Conservation (phyloP, 352 stramenopile species). For the Elongisporangium senticosum region DNA sequence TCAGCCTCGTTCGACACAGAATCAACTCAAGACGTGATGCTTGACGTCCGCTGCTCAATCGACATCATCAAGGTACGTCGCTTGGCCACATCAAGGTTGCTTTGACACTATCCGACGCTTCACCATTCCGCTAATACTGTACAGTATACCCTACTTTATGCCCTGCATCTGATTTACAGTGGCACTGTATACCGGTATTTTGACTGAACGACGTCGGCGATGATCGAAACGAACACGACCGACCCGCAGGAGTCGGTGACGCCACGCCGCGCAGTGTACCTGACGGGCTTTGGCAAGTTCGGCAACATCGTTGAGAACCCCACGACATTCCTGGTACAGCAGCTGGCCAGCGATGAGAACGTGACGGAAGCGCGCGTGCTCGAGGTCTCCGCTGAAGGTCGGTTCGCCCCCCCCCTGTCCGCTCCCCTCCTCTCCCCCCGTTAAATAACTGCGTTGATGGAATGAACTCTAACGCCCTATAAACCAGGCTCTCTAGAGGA, state of each 20-base stretch:
- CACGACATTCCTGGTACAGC: conserved; percentile 55
- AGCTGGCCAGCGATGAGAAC: conserved; percentile 49
- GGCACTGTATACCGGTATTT: neutral
- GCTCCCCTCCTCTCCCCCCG: neutral
- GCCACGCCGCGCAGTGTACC: conserved; percentile 52
- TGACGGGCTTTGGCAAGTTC: conserved; percentile 85
- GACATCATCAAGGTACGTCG: too few species aligned
- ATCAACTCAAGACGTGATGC: too few species aligned
- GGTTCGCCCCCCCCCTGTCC: neutral
- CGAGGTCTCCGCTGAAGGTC: conserved; percentile 61
- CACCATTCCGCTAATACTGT: too few species aligned
- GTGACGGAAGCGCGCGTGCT: conserved; percentile 65
- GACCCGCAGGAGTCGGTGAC: neutral
- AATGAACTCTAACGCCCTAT: neutral
- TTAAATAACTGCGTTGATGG: neutral
- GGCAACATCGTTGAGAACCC: conserved; percentile 77
- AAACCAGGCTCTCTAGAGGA: conserved; percentile 19
- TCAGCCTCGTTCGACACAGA: too few species aligned
- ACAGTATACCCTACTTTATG: too few species aligned
- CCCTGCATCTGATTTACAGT: too few species aligned
- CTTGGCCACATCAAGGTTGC: too few species aligned
- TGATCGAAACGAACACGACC: conserved; percentile 9
- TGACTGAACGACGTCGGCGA: neutral
- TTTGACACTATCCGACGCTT: too few species aligned
- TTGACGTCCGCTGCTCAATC: too few species aligned